phyloP scores from a whole-genome alignment of 768 basidiomycete species.

The Phaeotremella fagi region DNA sequence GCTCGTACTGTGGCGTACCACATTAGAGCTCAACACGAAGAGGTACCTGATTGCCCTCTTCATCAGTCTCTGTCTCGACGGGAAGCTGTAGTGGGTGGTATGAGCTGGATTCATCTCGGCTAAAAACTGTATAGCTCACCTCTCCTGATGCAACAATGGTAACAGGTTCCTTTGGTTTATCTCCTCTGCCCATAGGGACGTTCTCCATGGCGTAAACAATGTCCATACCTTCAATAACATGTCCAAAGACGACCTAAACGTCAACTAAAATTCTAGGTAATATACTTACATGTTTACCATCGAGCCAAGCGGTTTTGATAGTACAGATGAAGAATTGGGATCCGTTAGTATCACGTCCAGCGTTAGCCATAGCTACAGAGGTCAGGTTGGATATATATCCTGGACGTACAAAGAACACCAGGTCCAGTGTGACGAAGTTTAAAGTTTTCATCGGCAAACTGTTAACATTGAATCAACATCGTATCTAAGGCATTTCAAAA shows the following conservation, averaged over 20 bases:
- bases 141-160: conserved; percentile 82
- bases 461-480: conserved; percentile 21
- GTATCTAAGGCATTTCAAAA: background rate
- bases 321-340: conserved; percentile 98
- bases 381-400: background rate
- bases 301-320: conserved; percentile 78
- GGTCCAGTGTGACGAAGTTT: conserved; percentile 90
- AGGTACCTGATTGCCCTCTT: conserved; percentile 81
- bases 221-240: conserved; percentile 88
- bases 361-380: conserved; percentile 71
- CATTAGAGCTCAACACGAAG: conserved; percentile 82
- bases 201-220: conserved; percentile 69
- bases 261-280: conserved; percentile 21
- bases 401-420: conserved; percentile 52
- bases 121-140: no score
- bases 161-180: conserved; percentile 73
- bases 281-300: conserved; percentile 69
- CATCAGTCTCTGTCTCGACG: conserved; percentile 54
- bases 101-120: no score
- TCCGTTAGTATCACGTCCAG: conserved; percentile 90
- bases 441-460: conserved; percentile 96
- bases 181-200: conserved; percentile 62
- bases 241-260: conserved; percentile 80
- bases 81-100: conserved; percentile 24
- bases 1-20: conserved; percentile 4